Percentiles rank a stretch among this genome's conserved stretches.
phyloP scores from a whole-genome alignment of 176 grass and related monocot genomes.

The barley (Hordeum vulgare) region DNA sequence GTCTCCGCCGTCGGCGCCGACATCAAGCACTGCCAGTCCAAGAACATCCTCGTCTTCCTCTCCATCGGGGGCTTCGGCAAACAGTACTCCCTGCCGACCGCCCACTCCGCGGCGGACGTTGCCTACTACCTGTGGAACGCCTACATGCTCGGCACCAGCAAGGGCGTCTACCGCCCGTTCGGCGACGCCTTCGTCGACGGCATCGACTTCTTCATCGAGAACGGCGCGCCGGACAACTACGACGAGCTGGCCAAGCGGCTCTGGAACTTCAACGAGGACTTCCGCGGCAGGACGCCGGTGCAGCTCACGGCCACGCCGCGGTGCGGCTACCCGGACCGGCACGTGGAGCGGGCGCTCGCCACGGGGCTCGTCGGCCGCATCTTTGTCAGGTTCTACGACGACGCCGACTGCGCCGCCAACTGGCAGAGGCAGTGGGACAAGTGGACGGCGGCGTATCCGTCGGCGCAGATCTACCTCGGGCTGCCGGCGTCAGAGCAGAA shows the following conservation, averaged over 20 bases:
- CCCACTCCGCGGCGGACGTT: background rate
- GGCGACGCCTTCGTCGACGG: slow-evolving; percentile 11
- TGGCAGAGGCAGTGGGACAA: background rate
- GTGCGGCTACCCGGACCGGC: slow-evolving; percentile 2
- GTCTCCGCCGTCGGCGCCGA: slow-evolving; percentile 3
- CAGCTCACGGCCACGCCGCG: slow-evolving; percentile 15
- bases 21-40: slow-evolving; percentile 15
- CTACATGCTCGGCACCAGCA: background rate
- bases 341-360: background rate
- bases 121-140: background rate
- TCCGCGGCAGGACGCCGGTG: background rate
- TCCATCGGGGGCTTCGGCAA: slow-evolving; percentile 8
- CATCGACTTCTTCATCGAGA: slow-evolving; percentile 20
- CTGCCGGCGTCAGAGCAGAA: background rate
- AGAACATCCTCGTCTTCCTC: background rate
- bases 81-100: background rate
- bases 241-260: slow-evolving; percentile 3
- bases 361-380: slow-evolving; percentile 3
- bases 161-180: background rate
- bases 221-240: background rate
- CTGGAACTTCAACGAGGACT: background rate
- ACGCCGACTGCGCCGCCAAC: background rate
- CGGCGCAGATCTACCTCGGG: background rate
- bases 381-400: slow-evolving; percentile 11
- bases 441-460: background rate